These are phyloP conservation scores for Tricholoma saponaceum DNA, from an alignment of 768 basidiomycete genomes.

Conservation along the genomic window DNA sequence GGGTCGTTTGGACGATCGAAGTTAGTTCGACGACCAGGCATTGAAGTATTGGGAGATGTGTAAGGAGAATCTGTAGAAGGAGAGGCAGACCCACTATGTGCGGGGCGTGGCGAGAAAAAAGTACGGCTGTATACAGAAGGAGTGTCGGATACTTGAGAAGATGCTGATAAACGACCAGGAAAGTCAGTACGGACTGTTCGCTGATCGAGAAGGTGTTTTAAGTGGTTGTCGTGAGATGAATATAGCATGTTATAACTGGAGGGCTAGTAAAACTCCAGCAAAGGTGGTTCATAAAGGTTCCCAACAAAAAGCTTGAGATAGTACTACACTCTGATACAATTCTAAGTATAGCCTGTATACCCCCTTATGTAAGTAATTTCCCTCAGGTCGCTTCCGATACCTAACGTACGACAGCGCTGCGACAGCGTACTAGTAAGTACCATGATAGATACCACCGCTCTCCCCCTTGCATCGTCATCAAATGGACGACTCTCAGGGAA, in stretches of 20 bases:
- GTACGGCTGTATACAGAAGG: conserved; percentile 66
- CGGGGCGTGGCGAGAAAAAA: conserved; percentile 50
- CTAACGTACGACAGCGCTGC: too few species aligned
- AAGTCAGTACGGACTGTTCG: conserved; percentile 46
- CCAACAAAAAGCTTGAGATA: too few species aligned
- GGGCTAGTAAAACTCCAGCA: neutral
- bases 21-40: conserved; percentile 14
- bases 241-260: neutral
- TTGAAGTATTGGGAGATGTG: conserved; percentile 19
- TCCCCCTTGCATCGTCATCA: conserved; percentile 51
- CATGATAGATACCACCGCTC: neutral
- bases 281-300: too few species aligned
- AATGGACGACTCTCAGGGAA: conserved; percentile 70
- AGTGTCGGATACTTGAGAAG: conserved; percentile 59
- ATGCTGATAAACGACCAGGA: conserved; percentile 46
- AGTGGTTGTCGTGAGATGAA: conserved; percentile 39
- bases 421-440: too few species aligned
- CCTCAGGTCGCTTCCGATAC: too few species aligned
- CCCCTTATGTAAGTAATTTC: too few species aligned
- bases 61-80: conserved; percentile 20
- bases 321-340: too few species aligned
- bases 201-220: conserved; percentile 50
- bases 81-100: conserved; percentile 26
- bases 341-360: neutral
- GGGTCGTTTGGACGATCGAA: conserved; percentile 42